Evolutionary conservation across 345 rosid species (phyloP).

Genomic region (Nasturtium officinale): DNA sequence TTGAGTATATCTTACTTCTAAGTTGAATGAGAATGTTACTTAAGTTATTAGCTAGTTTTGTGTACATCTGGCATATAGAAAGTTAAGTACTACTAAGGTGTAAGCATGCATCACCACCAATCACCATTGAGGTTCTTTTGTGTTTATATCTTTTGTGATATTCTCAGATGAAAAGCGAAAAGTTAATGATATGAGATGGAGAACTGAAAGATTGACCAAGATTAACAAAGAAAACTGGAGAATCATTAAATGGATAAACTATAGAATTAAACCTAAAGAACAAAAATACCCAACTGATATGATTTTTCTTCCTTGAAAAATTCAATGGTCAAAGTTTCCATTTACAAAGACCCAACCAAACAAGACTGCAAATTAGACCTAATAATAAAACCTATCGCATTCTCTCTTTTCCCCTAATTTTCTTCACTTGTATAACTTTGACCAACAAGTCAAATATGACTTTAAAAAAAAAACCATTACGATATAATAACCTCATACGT

Average conservation of each 20-base stretch:
- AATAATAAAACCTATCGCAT: not conserved
- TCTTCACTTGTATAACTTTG: not conserved
- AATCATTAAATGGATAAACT: not conserved
- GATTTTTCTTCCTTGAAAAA: slow-evolving; percentile 17
- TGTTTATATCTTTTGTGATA: not conserved
- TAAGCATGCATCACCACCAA: not conserved
- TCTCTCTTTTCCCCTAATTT: slow-evolving; percentile 1
- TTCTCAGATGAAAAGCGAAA: not conserved
- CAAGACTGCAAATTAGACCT: slow-evolving; percentile 18
- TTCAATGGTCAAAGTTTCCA: slow-evolving; percentile 30
- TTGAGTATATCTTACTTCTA: not conserved
- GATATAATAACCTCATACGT: not conserved
- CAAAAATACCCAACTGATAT: not conserved
- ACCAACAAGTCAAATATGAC: not conserved
- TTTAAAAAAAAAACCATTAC: not conserved
- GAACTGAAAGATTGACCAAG: not conserved
- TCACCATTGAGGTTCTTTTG: not conserved
- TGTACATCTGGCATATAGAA: no score
- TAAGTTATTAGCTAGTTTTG: no score
- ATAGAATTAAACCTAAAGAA: not conserved
- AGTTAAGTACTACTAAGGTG: no score
- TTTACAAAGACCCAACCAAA: not conserved
- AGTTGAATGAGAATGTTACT: no score
- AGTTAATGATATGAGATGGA: not conserved
- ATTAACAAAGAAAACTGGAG: not conserved